These are phyloP conservation scores for Dicorynia guianensis DNA, from an alignment of 306 rosid species.

Conservation along the genomic window DNA sequence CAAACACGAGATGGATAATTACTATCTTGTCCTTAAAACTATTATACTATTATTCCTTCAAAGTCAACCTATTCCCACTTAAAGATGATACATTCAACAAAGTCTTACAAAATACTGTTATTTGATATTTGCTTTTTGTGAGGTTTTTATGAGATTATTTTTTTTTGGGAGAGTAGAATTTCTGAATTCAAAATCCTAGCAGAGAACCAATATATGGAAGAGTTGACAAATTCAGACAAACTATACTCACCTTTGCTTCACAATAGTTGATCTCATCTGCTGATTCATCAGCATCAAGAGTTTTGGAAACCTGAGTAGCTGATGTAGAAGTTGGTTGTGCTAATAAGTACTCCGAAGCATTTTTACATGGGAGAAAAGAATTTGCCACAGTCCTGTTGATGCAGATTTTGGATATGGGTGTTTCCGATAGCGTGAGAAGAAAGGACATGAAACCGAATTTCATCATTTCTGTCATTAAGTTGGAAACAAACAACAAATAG, in stretches of 20 bases:
- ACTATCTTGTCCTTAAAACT: too few species aligned
- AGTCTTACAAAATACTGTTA: too few species aligned
- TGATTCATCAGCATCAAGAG: background rate
- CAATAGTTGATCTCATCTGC: conserved; percentile 42
- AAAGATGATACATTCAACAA: too few species aligned
- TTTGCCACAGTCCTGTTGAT: conserved; percentile 45
- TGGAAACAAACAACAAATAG: background rate
- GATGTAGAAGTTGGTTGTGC: conserved; percentile 26
- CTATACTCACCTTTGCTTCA: conserved; percentile 53
- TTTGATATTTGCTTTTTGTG: too few species aligned
- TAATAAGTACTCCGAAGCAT: conserved; percentile 29
- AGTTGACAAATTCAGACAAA: too few species aligned
- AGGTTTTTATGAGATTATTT: too few species aligned
- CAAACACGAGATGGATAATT: too few species aligned
- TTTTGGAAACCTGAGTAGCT: conserved; percentile 28
- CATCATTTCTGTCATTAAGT: conserved; percentile 56
- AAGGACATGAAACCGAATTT: conserved; percentile 65
- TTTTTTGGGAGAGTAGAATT: too few species aligned
- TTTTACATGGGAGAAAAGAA: conserved; percentile 61
- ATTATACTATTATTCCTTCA: too few species aligned
- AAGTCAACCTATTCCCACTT: too few species aligned
- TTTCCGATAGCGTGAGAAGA: conserved; percentile 58
- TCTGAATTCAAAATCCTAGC: too few species aligned
- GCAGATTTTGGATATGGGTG: conserved; percentile 69
- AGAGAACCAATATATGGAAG: too few species aligned